phyloP scores from a whole-genome alignment of 2,329 filamentous ascomycete species.

The Verticillium isaacii region DNA sequence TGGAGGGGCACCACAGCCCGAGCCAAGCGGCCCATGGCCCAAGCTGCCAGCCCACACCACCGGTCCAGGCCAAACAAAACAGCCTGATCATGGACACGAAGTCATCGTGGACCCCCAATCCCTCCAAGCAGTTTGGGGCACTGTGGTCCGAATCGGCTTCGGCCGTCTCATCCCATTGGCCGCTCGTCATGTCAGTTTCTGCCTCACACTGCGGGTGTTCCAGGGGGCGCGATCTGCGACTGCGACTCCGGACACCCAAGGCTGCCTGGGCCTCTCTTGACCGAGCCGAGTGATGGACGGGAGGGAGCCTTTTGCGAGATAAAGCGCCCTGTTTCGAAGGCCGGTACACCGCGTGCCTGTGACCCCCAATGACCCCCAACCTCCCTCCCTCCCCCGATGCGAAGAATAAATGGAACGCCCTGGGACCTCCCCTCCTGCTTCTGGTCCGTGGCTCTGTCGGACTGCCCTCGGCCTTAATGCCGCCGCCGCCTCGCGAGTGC shows the following conservation, averaged over 20 bases:
- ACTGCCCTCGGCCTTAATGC: not conserved
- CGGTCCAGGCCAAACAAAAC: not conserved
- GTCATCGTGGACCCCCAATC: not conserved
- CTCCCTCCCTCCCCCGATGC: not conserved
- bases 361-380: not conserved
- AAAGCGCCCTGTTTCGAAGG: slow-evolving; percentile 12
- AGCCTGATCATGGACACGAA: not conserved
- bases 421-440: not conserved
- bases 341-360: not conserved
- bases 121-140: not conserved
- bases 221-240: slow-evolving; percentile 11
- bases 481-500: not conserved
- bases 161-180: slow-evolving; percentile 11
- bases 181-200: slow-evolving; percentile 3
- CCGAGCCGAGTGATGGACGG: no score
- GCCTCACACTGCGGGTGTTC: slow-evolving; percentile 14
- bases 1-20: not conserved
- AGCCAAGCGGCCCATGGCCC: not conserved
- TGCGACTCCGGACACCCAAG: slow-evolving; percentile 11
- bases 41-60: not conserved
- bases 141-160: slow-evolving; percentile 15
- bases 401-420: not conserved
- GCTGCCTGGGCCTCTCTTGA: not conserved
- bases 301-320: slow-evolving; percentile 4
- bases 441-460: not conserved